These are phyloP conservation scores for Abelmoschus esculentus DNA, from an alignment of 345 rosid genomes.

Conservation along the genomic window DNA sequence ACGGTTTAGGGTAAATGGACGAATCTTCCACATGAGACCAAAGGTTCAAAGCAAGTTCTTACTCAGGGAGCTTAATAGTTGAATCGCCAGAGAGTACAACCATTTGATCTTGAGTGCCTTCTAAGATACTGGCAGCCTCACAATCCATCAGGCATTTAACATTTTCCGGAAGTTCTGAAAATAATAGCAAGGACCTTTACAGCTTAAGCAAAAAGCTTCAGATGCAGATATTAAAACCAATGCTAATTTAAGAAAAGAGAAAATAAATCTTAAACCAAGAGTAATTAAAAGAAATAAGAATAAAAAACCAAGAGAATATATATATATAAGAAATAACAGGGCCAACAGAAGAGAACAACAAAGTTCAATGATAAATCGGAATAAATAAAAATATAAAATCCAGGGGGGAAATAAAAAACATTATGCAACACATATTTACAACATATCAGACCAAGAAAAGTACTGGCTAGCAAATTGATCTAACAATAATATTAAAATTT, in stretches of 20 bases:
- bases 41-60: slow-evolving; percentile 22
- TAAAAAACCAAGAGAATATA: neutral
- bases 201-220: neutral
- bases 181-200: neutral
- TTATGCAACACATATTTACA: neutral
- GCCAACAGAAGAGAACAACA: neutral
- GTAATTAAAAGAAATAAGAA: neutral
- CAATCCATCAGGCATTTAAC: slow-evolving; percentile 76
- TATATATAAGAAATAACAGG: neutral
- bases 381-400: neutral
- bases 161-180: slow-evolving; percentile 65
- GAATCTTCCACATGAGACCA: slow-evolving; percentile 6
- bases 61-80: slow-evolving; percentile 68
- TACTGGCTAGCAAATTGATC: neutral
- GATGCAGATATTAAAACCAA: neutral
- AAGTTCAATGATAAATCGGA: neutral
- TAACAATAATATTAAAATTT: neutral
- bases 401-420: neutral
- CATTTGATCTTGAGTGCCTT: slow-evolving; percentile 76
- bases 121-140: slow-evolving; percentile 65
- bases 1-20: slow-evolving; percentile 9
- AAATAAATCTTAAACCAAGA: neutral
- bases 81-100: slow-evolving; percentile 69
- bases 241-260: neutral
- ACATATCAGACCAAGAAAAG: neutral